A percentile compares a stretch with the other conserved stretches of the same genome.
Evolutionary conservation across 345 rosid species (phyloP).

Genomic region (Cardamine resedifolia): DNA sequence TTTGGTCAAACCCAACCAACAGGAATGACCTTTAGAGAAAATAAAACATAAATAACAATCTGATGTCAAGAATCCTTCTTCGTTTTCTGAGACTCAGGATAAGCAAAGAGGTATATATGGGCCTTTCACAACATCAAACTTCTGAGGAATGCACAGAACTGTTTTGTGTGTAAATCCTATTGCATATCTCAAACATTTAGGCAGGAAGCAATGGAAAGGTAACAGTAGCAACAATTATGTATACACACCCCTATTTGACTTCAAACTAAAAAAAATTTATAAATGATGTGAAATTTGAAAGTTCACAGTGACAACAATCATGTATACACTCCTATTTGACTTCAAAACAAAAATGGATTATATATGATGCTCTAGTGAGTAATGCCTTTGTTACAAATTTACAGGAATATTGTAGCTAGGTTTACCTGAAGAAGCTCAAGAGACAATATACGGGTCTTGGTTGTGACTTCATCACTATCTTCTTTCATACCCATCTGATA

Average conservation of each 20-base stretch:
- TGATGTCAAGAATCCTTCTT: constrained; percentile 1
- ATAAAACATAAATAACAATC: constrained; percentile 12
- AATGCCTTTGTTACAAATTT: constrained; percentile 19
- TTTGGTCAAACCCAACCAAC: constrained; percentile 22
- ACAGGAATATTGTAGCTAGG: constrained; percentile 23
- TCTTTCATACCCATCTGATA: constrained; percentile 99
- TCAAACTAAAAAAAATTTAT: neutral
- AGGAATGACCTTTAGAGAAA: constrained; percentile 11
- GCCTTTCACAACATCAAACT: constrained; percentile 9
- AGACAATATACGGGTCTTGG: constrained; percentile 85
- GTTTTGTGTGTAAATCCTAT: constrained; percentile 19
- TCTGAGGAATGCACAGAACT: constrained; percentile 12
- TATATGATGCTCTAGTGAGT: constrained; percentile 4
- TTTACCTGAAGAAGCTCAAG: constrained; percentile 97
- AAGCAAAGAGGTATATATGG: neutral
- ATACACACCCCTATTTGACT: neutral
- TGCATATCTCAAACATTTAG: constrained; percentile 8
- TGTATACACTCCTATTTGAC: neutral
- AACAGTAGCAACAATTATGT: constrained; percentile 3
- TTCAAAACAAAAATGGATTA: neutral
- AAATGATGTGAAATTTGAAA: neutral
- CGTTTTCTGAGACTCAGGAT: constrained; percentile 10
- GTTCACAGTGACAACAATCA: neutral
- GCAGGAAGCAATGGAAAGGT: constrained; percentile 21
- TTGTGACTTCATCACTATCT: constrained; percentile 92